Evolutionary conservation across 164 flowering plant species (phyloP).

Genomic region (Litsea cubeba): DNA sequence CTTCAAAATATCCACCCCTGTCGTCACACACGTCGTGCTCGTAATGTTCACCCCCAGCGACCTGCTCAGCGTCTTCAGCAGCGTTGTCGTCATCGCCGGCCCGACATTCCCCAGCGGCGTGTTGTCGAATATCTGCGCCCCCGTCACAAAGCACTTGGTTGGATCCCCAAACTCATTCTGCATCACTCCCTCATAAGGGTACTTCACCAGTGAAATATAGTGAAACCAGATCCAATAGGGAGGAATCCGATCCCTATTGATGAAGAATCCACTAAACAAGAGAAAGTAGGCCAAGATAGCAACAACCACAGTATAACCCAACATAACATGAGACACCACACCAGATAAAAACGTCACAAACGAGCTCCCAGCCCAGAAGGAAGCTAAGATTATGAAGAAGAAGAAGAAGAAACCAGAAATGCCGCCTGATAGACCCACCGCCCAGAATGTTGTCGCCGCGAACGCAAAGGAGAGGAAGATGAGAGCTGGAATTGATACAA

Average conservation of each 20-base stretch:
- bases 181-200: conserved; percentile 75
- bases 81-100: conserved; percentile 33
- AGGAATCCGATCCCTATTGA: conserved; percentile 68
- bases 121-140: conserved; percentile 78
- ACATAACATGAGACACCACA: conserved; percentile 69
- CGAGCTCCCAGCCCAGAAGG: conserved; percentile 92
- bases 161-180: conserved; percentile 68
- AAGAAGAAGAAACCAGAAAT: conserved; percentile 63
- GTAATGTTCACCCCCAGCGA: conserved; percentile 49
- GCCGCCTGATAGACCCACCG: conserved; percentile 84
- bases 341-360: conserved; percentile 94
- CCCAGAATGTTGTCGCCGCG: conserved; percentile 64
- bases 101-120: conserved; percentile 60
- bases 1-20: conserved; percentile 49
- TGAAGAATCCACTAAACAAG: conserved; percentile 92
- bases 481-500: conserved; percentile 59
- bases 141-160: conserved; percentile 57
- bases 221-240: conserved; percentile 95
- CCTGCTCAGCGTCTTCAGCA: conserved; percentile 47
- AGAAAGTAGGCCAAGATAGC: conserved; percentile 77
- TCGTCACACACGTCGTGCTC: conserved; percentile 49
- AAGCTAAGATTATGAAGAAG: conserved; percentile 49
- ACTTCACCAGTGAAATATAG: conserved; percentile 77
- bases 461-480: conserved; percentile 58
- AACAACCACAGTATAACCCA: conserved; percentile 79